These are phyloP conservation scores for Diddensiella caesifluorescens DNA, from an alignment of 805 yeast genomes.

Conservation along the genomic window DNA sequence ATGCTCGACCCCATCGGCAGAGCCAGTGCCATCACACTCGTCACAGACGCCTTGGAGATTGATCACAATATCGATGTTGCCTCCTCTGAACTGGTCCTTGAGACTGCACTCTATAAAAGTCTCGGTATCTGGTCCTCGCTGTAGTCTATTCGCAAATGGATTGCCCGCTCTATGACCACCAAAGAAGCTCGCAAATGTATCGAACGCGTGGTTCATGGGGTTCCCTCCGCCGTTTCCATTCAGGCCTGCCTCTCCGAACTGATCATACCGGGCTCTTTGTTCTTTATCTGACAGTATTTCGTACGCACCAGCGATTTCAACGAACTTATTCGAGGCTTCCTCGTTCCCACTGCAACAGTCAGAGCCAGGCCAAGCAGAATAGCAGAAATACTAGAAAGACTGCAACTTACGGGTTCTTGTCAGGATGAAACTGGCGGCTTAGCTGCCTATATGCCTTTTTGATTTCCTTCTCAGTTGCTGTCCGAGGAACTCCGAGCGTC, in stretches of 20 bases:
- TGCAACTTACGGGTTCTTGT: slow-evolving; percentile 58
- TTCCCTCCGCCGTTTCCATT: slow-evolving; percentile 41
- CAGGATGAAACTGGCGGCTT: slow-evolving; percentile 89
- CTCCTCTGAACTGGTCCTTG: slow-evolving; percentile 68
- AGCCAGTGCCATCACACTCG: slow-evolving; percentile 78
- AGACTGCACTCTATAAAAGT: slow-evolving; percentile 54
- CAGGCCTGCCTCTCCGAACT: slow-evolving; percentile 74
- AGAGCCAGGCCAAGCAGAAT: not conserved
- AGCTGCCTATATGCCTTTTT: slow-evolving; percentile 78
- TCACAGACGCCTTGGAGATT: slow-evolving; percentile 72
- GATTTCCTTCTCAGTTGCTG: slow-evolving; percentile 75
- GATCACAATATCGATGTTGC: slow-evolving; percentile 51
- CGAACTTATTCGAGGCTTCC: slow-evolving; percentile 77
- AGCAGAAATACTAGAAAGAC: not conserved
- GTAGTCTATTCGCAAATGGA: slow-evolving; percentile 14
- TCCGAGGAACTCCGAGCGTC: slow-evolving; percentile 62
- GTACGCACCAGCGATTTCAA: slow-evolving; percentile 90
- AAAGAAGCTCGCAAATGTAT: slow-evolving; percentile 61
- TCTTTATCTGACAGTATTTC: slow-evolving; percentile 80
- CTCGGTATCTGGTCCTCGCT: slow-evolving; percentile 58
- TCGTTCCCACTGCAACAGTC: slow-evolving; percentile 42
- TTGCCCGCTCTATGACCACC: slow-evolving; percentile 36
- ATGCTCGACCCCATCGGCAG: slow-evolving; percentile 67
- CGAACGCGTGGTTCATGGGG: slow-evolving; percentile 35
- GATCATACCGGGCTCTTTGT: slow-evolving; percentile 84